These are phyloP conservation scores for Sporothrix schenckii DNA, from an alignment of 2,329 filamentous ascomycete genomes.

Conservation along the genomic window DNA sequence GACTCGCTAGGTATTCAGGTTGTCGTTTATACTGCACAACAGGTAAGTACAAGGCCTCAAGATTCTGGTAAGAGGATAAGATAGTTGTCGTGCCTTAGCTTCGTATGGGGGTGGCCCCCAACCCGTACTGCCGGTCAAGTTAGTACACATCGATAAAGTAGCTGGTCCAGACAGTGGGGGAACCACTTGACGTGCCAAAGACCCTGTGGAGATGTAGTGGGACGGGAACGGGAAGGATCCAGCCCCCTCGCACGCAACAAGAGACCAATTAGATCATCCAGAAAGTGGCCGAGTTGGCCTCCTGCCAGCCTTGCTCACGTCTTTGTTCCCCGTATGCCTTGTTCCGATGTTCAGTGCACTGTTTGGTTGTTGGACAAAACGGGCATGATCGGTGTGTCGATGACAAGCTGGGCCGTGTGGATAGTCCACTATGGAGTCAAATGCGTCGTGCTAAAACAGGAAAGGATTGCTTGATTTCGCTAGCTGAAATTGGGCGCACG, in stretches of 20 bases:
- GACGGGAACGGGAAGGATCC: not conserved
- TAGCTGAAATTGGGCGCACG: not conserved
- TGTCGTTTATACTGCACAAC: not conserved
- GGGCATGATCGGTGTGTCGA: constrained; percentile 13
- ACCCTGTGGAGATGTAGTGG: too few species aligned
- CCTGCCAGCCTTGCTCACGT: not conserved
- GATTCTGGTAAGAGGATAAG: not conserved
- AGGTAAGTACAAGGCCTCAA: not conserved
- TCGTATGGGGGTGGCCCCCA: constrained; percentile 1
- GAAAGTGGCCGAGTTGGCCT: not conserved
- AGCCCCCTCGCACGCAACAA: too few species aligned
- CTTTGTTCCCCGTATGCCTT: not conserved
- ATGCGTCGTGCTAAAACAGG: not conserved
- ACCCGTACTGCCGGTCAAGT: not conserved
- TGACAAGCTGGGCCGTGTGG: constrained; percentile 8
- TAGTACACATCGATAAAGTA: too few species aligned
- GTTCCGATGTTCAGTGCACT: not conserved
- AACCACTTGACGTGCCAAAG: not conserved
- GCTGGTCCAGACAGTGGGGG: not conserved
- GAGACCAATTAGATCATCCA: too few species aligned
- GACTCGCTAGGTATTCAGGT: not conserved
- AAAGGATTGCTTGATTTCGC: not conserved
- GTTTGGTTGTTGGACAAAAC: not conserved
- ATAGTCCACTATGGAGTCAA: not conserved
- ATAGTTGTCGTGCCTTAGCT: not conserved